These are phyloP conservation scores for Aechmea fasciata DNA, from an alignment of 176 grass and related monocot genomes.

Conservation along the genomic window DNA sequence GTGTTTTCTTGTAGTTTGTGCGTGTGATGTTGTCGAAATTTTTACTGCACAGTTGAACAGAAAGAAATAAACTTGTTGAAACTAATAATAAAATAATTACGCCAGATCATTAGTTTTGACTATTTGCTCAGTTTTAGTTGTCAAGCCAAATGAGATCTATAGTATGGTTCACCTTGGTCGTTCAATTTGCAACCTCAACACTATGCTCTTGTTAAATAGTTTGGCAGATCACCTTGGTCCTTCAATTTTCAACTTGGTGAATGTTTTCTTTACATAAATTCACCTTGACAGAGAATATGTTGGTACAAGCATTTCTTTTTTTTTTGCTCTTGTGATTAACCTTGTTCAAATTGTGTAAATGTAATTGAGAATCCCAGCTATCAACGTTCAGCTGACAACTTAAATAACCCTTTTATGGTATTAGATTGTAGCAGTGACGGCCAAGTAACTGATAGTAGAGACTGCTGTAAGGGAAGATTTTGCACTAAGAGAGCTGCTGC, in stretches of 20 bases:
- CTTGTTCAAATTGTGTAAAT: no score
- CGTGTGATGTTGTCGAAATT: no score
- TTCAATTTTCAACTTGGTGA: no score
- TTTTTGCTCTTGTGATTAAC: not conserved
- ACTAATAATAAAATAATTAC: no score
- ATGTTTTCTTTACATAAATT: no score
- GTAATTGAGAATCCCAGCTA: not conserved
- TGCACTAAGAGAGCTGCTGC: conserved; percentile 54
- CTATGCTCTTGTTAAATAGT: no score
- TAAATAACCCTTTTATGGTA: not conserved
- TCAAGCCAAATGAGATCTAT: not conserved
- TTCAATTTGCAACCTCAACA: no score
- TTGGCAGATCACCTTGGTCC: no score
- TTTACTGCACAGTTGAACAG: no score
- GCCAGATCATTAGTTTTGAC: not conserved
- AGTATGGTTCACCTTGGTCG: not conserved
- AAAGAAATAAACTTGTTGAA: no score
- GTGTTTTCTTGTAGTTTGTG: no score
- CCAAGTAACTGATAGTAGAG: conserved; percentile 13
- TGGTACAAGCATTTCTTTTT: not conserved
- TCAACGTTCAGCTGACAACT: not conserved
- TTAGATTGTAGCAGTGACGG: conserved; percentile 42
- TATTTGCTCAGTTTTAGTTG: not conserved
- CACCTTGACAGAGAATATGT: no score
- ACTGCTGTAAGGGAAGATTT: conserved; percentile 57